Base-by-base conservation (phyloP, 2,329 filamentous ascomycete genomes). In the Colletotrichum sojae region DNA sequence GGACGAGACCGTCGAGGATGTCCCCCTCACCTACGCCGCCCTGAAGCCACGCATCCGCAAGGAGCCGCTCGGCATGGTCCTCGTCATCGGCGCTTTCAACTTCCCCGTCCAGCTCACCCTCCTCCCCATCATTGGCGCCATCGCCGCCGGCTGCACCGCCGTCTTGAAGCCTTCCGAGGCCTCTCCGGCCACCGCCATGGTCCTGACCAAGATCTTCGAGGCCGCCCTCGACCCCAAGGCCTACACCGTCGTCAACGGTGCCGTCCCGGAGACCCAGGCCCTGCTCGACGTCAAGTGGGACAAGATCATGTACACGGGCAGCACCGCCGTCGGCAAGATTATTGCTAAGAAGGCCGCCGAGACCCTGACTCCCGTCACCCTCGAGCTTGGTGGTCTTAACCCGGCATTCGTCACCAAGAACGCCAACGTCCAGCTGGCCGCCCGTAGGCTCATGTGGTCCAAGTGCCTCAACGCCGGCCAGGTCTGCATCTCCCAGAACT, bases 291-390 rank as follows among this genome's bases (percentile, higher is more conserved):
- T 94, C 83, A 95, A 95, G 80, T 99, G 95, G 92, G 95, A 97
- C 83, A 98, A 98, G 88, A 97, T 99, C 76, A 95, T 96, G 85
- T 99, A 97, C 84, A 99, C 96, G 1, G 96, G 96, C 63, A 91
- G 90, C 75, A 87, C 88, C 60, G 83, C 78, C 31, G 94, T 98
- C 18, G 96, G 93, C 76, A 94, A 91, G 77, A 95, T 98, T 76
- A 91, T 98, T 61, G 89, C 94, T 55, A 91, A 95, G 80, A 97
- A 97, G 79, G 96, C 95, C 0, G 95, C 96, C 69, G 90, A 94
- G 77, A 91, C 94, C 45, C 86, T 97, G 70, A 98, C 96, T 0
- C 96, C 96, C 0, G 91, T 97, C 22, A 89, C 91, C 10, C 89
- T 98, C 55, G 96, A 99, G 84, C 89, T 99, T 54, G 96, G 96